Evolutionary conservation across 768 basidiomycete species (phyloP).

Genomic region (Cystofilobasidium capitatum): DNA sequence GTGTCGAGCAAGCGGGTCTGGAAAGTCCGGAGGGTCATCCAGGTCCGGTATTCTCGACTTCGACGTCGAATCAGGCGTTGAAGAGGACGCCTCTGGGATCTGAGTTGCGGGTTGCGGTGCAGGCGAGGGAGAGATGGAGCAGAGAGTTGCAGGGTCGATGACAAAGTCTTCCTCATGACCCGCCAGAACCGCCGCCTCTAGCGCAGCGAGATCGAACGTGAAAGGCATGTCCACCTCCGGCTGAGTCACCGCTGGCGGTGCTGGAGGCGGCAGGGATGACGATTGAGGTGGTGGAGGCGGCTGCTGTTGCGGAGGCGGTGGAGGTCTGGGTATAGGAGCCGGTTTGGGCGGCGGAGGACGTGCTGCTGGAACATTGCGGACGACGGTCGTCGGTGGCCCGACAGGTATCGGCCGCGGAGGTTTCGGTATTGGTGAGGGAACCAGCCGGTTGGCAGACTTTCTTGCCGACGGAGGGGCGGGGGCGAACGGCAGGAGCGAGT

Average conservation of each 20-base stretch:
- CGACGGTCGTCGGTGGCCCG: too few species aligned
- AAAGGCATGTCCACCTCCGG: background rate
- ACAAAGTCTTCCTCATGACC: background rate
- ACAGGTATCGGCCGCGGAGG: background rate
- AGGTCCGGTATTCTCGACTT: too few species aligned
- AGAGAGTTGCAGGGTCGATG: background rate
- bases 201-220: slow-evolving; percentile 2
- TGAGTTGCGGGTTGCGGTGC: background rate
- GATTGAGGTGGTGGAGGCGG: background rate
- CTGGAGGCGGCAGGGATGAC: background rate
- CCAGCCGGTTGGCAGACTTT: background rate
- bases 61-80: background rate
- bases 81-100: too few species aligned
- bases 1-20: too few species aligned
- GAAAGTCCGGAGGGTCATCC: too few species aligned
- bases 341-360: too few species aligned
- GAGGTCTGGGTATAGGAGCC: too few species aligned
- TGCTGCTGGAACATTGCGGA: too few species aligned
- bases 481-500: background rate
- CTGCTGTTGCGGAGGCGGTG: too few species aligned
- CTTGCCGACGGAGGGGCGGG: background rate
- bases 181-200: slow-evolving; percentile 1
- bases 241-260: too few species aligned
- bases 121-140: background rate
- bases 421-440: background rate